Percentiles rank a stretch among this genome's conserved stretches.
Conservation (phyloP, 768 basidiomycete species). For the Macrocybe gigantea region DNA sequence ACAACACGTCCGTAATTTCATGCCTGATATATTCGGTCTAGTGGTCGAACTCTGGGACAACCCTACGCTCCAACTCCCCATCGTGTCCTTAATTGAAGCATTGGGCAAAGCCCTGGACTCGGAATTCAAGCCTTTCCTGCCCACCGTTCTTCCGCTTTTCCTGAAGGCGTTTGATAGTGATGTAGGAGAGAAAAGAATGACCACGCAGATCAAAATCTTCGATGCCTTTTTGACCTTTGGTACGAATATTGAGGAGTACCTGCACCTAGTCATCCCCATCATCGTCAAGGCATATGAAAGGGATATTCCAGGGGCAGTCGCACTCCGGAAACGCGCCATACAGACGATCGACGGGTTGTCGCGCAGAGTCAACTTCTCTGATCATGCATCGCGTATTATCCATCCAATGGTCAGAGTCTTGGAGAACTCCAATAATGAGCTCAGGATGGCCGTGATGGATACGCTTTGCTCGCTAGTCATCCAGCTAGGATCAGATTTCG, state of each 20-base stretch:
- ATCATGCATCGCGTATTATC: conserved; percentile 95
- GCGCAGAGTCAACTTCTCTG: conserved; percentile 92
- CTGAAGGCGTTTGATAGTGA: conserved; percentile 92
- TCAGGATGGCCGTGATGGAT: conserved; percentile 85
- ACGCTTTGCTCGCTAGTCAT: conserved; percentile 87
- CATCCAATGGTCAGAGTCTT: conserved; percentile 91
- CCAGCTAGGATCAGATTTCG: conserved; percentile 94
- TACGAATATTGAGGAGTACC: conserved; percentile 93
- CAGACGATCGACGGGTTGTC: conserved; percentile 89
- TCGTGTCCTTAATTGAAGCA: conserved; percentile 89
- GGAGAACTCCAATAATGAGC: conserved; percentile 65
- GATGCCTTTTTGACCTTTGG: conserved; percentile 95
- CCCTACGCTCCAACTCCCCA: conserved; percentile 75
- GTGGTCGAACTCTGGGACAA: conserved; percentile 92
- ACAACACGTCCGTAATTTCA: conserved; percentile 92
- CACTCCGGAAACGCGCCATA: conserved; percentile 83
- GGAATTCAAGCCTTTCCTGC: conserved; percentile 95
- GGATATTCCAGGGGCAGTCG: conserved; percentile 50
- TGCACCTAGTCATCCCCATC: conserved; percentile 93
- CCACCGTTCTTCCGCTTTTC: conserved; percentile 82
- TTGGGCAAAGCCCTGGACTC: conserved; percentile 91
- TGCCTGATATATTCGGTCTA: conserved; percentile 77
- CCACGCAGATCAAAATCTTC: conserved; percentile 85
- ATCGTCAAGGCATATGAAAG: conserved; percentile 90
- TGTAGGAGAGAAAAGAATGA: conserved; percentile 68